These are phyloP conservation scores for Penicillium sp. DNA, from an alignment of 2,329 filamentous ascomycete genomes.

Conservation along the genomic window DNA sequence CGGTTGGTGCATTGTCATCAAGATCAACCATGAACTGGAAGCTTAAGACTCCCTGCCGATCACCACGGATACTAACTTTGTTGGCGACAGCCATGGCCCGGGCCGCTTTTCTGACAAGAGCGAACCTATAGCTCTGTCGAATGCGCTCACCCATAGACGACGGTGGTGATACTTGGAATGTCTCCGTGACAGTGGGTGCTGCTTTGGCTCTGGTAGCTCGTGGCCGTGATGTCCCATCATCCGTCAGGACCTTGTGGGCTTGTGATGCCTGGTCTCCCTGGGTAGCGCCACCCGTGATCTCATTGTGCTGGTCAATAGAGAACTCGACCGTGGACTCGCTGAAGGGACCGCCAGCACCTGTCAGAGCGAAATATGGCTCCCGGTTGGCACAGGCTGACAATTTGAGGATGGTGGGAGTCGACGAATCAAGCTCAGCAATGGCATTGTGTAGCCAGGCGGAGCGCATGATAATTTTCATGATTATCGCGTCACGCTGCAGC, in stretches of 20 bases:
- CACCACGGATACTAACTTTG: constrained; percentile 89
- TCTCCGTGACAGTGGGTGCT: constrained; percentile 53
- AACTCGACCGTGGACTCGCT: constrained; percentile 66
- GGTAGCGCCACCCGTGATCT: constrained; percentile 27
- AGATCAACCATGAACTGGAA: constrained; percentile 96
- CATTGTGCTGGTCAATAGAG: constrained; percentile 50
- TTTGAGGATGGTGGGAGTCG: constrained; percentile 72
- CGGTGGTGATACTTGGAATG: constrained; percentile 60
- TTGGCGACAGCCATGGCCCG: constrained; percentile 91
- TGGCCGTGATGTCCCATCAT: constrained; percentile 42
- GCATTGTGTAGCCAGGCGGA: constrained; percentile 56
- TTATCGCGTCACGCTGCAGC: constrained; percentile 76
- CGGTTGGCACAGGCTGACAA: constrained; percentile 64
- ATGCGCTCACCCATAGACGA: constrained; percentile 62
- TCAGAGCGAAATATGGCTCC: constrained; percentile 74
- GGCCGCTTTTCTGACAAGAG: constrained; percentile 79
- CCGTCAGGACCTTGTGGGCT: constrained; percentile 38
- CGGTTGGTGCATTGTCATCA: constrained; percentile 57
- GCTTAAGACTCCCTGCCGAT: constrained; percentile 86
- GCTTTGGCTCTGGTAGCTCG: constrained; percentile 41
- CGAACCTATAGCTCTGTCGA: constrained; percentile 82
- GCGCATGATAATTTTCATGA: constrained; percentile 95
- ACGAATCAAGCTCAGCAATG: constrained; percentile 59
- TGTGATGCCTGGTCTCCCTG: constrained; percentile 24
- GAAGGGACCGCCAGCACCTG: constrained; percentile 62